Percentiles rank a stretch among this genome's conserved stretches.
Conservation (phyloP, 2,329 filamentous ascomycete genomes). For the Penicillium sp. region DNA sequence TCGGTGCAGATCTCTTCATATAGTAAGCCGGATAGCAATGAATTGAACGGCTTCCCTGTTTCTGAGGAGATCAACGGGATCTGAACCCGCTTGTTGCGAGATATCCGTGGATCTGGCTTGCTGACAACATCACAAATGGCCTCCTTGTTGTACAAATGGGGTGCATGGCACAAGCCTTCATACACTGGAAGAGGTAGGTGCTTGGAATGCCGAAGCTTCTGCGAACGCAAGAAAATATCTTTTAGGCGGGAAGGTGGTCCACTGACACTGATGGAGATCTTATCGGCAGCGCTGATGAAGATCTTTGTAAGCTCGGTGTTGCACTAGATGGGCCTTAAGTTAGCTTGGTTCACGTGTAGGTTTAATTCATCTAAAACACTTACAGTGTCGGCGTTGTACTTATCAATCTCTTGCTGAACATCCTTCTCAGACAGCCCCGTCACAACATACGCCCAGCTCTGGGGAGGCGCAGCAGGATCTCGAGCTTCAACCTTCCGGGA, state of each 20-base stretch:
- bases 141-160: slow-evolving; percentile 44
- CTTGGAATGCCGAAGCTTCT: slow-evolving; percentile 22
- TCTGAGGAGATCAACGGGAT: no score
- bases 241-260: slow-evolving; percentile 27
- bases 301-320: background rate
- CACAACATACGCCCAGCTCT: slow-evolving; percentile 30
- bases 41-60: background rate
- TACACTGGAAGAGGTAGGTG: slow-evolving; percentile 26
- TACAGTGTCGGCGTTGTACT: background rate
- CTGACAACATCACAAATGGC: no score
- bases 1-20: background rate
- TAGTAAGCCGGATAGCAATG: background rate
- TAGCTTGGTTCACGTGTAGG: no score
- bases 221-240: slow-evolving; percentile 18
- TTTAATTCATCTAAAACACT: background rate
- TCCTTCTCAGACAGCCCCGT: slow-evolving; percentile 17
- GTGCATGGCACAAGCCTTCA: slow-evolving; percentile 38
- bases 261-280: slow-evolving; percentile 23
- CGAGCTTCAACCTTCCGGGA: slow-evolving; percentile 45
- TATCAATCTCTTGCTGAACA: slow-evolving; percentile 25
- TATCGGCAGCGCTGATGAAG: slow-evolving; percentile 21
- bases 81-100: no score
- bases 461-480: slow-evolving; percentile 15
- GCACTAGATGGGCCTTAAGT: background rate
- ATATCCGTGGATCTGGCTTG: no score